Base-by-base conservation (phyloP, 257 asterid genomes). In the Primulina eburnea region DNA sequence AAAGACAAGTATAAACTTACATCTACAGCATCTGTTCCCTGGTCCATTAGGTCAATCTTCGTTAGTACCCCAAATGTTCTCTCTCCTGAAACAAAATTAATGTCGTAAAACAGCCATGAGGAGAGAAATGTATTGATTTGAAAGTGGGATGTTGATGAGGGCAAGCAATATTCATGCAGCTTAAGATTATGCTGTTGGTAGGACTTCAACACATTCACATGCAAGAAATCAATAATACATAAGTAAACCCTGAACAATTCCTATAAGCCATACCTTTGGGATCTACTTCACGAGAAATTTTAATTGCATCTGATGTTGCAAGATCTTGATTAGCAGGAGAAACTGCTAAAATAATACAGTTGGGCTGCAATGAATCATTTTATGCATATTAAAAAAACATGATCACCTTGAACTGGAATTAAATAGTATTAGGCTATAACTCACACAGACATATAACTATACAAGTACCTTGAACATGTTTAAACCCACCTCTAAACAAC, bases 21-120 rank as follows among this genome's bases (percentile, higher is more conserved):
- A 57, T 90, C 96, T 37, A 79, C 97, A 65, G 97, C 97, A 88
- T 90, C 96, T n/a, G 97, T 90, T 70, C 97, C 97, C 94, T 90
- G 85, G 90, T 90, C 97, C 97, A 90, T 90, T 35, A 90, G 97
- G 84, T 90, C 97, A 62, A 90, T 86, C 87, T 90, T 90, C 28
- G 96, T 90, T 32, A 90, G 72, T 50, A 90, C 97, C 50, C 97
- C 97, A 79, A 90, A 90, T 34, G 97, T 90, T 75, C 97, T 90
- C 80, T 90, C 97, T 64, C 97, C 97, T 90, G 87, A 68, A 78
- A 81, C 55, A 76, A 65, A 74, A 62, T 35, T 9, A 37, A 33
- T 8, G 6, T 43, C 55, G 18, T 72, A 28, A 28, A 28, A 28
- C 30, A 3, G 4, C 30, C 30, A 2, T 28, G 30, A 28, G 30